Base-by-base conservation (phyloP, 164 flowering plant genomes). In the Vitis cinerea region DNA sequence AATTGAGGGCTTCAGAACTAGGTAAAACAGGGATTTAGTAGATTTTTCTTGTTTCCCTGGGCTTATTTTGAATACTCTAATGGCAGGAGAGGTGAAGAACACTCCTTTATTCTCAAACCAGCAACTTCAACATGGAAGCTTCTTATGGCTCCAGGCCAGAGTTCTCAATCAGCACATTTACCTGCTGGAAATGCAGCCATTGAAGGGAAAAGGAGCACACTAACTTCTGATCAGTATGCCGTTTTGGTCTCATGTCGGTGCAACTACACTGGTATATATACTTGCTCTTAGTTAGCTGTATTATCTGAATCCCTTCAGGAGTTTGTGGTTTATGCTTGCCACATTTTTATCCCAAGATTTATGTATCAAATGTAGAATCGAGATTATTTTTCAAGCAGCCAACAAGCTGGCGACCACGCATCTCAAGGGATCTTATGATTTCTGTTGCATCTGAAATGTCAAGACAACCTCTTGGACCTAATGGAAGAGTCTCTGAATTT, bases 41-140 rank as follows among this genome's bases (percentile, higher is more conserved):
- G 4, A 37, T 37, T 37, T 37, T 37, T 37, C 44, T 37, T 37
- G 44, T 37, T 37, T 37, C 44, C 44, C 44, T 37, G 6, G 4
- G 44, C 44, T 67, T 47, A 51, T 51, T 58, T 31, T 31, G 16
- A 50, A 7, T 10, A 31, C 49, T 63, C 37, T 16, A 37, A 60
- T 86, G 70, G 59, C 91, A 96, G 99, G 92, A 89, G 90, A 71
- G 97, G 96, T 57, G 99, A 96, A 82, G 97, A 90, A 74, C 99
- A 93, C 82, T 93, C 97, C 49, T 96, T 96, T 68, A 90, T 96
- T 77, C 85, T 96, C 55, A 96, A 90, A 79, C 98, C 97, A 70
- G 83, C 87, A 64, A 79, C 85, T 76, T 82, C 88, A 48, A 49
- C 81, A 71, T 81, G 82, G 87, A 96, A 78, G 70, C 77, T 77